Conservation (phyloP, 495 filamentous ascomycete species). For the Clavariopsis aquatica region DNA sequence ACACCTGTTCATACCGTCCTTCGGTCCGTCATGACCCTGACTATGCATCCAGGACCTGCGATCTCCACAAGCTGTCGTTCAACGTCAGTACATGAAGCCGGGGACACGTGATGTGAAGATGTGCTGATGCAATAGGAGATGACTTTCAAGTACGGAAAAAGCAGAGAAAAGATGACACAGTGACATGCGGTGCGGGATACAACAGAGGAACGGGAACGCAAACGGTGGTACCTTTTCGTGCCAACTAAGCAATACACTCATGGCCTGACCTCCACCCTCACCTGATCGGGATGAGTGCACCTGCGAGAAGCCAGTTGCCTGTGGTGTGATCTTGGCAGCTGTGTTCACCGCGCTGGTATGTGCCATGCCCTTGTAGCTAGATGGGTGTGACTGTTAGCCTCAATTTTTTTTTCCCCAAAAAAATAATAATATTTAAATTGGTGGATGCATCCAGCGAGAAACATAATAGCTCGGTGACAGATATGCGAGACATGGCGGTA, state of each 20-base stretch:
- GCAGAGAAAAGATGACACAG: not conserved
- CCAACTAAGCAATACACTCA: conserved; percentile 94
- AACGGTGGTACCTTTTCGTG: conserved; percentile 69
- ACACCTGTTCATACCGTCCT: conserved; percentile 67
- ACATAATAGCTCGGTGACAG: conserved; percentile 14
- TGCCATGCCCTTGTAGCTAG: conserved; percentile 82
- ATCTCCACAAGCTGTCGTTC: conserved; percentile 69
- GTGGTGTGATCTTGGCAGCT: conserved; percentile 61
- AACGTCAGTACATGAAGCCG: conserved; percentile 16
- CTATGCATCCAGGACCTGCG: conserved; percentile 81
- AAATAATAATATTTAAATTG: too few species aligned
- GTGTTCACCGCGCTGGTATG: conserved; percentile 30
- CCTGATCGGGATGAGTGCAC: conserved; percentile 67
- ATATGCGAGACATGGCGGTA: not conserved
- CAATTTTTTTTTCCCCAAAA: too few species aligned
- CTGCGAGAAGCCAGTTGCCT: conserved; percentile 85
- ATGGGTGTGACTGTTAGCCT: conserved; percentile 11
- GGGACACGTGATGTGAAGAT: conserved; percentile 11
- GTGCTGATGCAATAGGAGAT: not conserved
- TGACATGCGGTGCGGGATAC: not conserved
- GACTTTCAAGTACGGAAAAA: not conserved
- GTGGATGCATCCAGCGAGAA: not conserved
- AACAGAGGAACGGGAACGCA: not conserved
- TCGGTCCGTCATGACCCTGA: conserved; percentile 88
- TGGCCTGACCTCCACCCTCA: conserved; percentile 78